These are phyloP conservation scores for Fusarium ramigenum DNA, from an alignment of 2,329 filamentous ascomycete species.

Conservation along the genomic window DNA sequence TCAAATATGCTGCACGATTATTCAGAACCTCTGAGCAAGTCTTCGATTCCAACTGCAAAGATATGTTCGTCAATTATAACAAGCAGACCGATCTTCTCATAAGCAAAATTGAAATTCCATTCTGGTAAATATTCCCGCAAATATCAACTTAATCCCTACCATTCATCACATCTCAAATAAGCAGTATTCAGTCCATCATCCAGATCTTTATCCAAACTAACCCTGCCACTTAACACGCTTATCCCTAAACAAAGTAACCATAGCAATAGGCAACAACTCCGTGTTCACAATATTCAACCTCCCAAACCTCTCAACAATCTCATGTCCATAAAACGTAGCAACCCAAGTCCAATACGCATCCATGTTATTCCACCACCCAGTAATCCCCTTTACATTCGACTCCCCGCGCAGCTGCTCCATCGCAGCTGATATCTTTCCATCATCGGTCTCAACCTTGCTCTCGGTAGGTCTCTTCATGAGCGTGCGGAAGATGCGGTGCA, in stretches of 20 bases:
- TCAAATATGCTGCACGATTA: neutral
- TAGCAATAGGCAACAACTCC: constrained; percentile 57
- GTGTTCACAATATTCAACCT: constrained; percentile 56
- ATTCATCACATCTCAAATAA: neutral
- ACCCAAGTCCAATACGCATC: constrained; percentile 60
- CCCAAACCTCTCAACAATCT: constrained; percentile 56
- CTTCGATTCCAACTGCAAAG: neutral
- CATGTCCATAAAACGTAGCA: constrained; percentile 54
- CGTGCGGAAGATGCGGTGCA: constrained; percentile 48
- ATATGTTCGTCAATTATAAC: neutral
- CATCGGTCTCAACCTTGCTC: constrained; percentile 41
- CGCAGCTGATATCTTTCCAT: constrained; percentile 37
- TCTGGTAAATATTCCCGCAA: fast-evolving
- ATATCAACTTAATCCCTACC: neutral
- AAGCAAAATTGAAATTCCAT: neutral
- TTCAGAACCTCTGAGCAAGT: fast-evolving
- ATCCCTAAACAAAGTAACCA: constrained; percentile 56
- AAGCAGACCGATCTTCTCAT: neutral
- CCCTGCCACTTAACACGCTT: constrained; percentile 55
- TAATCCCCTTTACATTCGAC: constrained; percentile 37
- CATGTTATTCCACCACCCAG: constrained; percentile 45
- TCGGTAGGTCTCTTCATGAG: constrained; percentile 49
- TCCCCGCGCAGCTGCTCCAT: constrained; percentile 29
- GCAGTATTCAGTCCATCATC: no score
- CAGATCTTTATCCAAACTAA: neutral